phyloP scores from a whole-genome alignment of 345 rosid species.

The Gossypium herbaceum region DNA sequence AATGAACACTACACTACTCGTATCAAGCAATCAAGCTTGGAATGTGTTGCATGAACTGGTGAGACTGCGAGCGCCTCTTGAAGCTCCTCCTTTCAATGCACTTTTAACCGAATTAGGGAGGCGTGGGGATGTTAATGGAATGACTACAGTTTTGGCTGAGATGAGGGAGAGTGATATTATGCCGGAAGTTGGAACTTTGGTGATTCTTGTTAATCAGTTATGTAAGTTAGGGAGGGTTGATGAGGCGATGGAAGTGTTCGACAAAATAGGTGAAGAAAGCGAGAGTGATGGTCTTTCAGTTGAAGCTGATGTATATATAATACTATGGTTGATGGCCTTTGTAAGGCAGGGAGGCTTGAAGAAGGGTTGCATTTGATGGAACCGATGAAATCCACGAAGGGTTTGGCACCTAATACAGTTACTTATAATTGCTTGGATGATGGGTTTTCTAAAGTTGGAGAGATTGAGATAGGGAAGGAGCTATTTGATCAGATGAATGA shows the following conservation, averaged over 20 bases:
- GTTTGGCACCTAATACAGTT: slow-evolving; percentile 40
- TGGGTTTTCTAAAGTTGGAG: slow-evolving; percentile 66
- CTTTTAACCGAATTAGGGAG: slow-evolving; percentile 55
- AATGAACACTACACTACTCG: slow-evolving; percentile 23
- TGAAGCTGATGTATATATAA: slow-evolving; percentile 66
- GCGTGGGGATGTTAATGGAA: slow-evolving; percentile 36
- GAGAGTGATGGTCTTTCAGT: slow-evolving; percentile 33
- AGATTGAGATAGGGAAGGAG: slow-evolving; percentile 50
- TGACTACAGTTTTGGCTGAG: slow-evolving; percentile 48
- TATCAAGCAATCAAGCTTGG: slow-evolving; percentile 38
- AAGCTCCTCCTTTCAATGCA: slow-evolving; percentile 54
- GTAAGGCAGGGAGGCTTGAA: slow-evolving; percentile 73
- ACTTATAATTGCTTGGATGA: slow-evolving; percentile 72
- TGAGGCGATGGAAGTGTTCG: slow-evolving; percentile 56
- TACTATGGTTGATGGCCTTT: slow-evolving; percentile 66
- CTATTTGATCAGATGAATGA: slow-evolving; percentile 57
- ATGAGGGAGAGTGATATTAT: slow-evolving; percentile 51
- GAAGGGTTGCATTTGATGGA: slow-evolving; percentile 56
- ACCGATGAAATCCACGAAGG: slow-evolving; percentile 44
- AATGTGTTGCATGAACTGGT: slow-evolving; percentile 40
- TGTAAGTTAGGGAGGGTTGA: slow-evolving; percentile 63
- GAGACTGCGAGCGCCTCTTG: slow-evolving; percentile 38
- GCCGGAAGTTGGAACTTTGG: slow-evolving; percentile 60
- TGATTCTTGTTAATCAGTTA: slow-evolving; percentile 52
- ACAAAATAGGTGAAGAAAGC: slow-evolving; percentile 35